A percentile compares a stretch with the other conserved stretches of the same genome.
These are phyloP conservation scores for Samsoniella hepiali DNA, from an alignment of 2,329 filamentous ascomycete species.

Conservation along the genomic window DNA sequence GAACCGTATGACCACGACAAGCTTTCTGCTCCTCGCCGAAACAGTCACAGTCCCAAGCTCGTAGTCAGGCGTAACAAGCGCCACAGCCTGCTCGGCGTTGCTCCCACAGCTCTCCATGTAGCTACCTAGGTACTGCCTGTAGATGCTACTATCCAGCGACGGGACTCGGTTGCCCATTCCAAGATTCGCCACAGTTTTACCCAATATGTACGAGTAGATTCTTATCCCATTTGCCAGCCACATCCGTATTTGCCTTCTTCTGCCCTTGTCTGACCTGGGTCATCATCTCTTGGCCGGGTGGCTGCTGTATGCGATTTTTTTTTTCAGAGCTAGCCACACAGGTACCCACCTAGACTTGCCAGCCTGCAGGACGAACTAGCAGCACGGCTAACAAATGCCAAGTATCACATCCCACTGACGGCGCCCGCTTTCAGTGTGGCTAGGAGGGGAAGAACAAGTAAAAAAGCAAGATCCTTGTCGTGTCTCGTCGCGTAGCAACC, in stretches of 20 bases:
- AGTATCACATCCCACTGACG: not conserved
- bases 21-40: not conserved
- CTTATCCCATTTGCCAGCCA: not conserved
- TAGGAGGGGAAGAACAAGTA: not conserved
- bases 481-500: slow-evolving; percentile 9
- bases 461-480: not conserved
- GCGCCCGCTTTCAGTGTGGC: not conserved
- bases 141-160: not conserved
- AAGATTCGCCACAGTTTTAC: not conserved
- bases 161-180: not conserved
- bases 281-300: slow-evolving; percentile 4
- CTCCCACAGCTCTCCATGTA: not conserved
- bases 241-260: not conserved
- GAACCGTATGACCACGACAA: not conserved
- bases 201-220: not conserved
- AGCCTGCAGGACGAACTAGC: not conserved
- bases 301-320: slow-evolving; percentile 2
- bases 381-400: not conserved
- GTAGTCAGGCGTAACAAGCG: not conserved
- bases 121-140: not conserved
- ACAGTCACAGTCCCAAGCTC: not conserved
- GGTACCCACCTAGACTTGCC: not conserved
- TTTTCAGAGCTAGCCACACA: not conserved
- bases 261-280: not conserved
- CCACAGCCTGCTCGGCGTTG: not conserved